A percentile compares a stretch with the other conserved stretches of the same genome.
These are phyloP conservation scores for Wakefieldia striispora DNA, from an alignment of 768 basidiomycete genomes.

Conservation along the genomic window DNA sequence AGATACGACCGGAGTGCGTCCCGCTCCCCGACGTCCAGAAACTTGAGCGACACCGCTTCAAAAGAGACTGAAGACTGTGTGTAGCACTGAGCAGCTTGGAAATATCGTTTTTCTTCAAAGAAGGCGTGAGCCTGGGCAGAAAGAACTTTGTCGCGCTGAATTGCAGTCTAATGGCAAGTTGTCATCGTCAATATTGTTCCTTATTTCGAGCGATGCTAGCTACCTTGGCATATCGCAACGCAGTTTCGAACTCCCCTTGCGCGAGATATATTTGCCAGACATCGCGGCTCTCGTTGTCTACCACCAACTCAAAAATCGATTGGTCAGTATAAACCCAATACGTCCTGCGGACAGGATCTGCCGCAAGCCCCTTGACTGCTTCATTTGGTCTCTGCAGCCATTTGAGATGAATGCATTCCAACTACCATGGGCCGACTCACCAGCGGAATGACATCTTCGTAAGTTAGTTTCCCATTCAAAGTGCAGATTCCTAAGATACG, in stretches of 20 bases:
- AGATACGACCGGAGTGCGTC: conserved; percentile 91
- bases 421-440: conserved; percentile 42
- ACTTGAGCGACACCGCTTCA: conserved; percentile 89
- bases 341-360: conserved; percentile 85
- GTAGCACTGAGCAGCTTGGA: conserved; percentile 90
- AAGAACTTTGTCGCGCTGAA: conserved; percentile 82
- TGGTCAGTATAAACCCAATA: conserved; percentile 93
- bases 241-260: conserved; percentile 72
- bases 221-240: conserved; percentile 82
- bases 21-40: conserved; percentile 84
- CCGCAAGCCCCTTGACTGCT: conserved; percentile 66
- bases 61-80: conserved; percentile 86
- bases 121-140: conserved; percentile 79
- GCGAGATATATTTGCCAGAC: conserved; percentile 91
- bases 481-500: conserved; percentile 74
- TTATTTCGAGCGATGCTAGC: conserved; percentile 10
- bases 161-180: conserved; percentile 58
- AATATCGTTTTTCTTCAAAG: conserved; percentile 78
- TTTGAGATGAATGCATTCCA: conserved; percentile 5
- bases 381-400: conserved; percentile 68
- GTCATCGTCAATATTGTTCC: neutral
- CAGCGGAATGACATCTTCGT: conserved; percentile 80
- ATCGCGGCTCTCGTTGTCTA: conserved; percentile 87
- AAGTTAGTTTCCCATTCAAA: conserved; percentile 76
- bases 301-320: conserved; percentile 83